These are phyloP conservation scores for Eruca vesicaria DNA, from an alignment of 441 rosid genomes.

Conservation along the genomic window DNA sequence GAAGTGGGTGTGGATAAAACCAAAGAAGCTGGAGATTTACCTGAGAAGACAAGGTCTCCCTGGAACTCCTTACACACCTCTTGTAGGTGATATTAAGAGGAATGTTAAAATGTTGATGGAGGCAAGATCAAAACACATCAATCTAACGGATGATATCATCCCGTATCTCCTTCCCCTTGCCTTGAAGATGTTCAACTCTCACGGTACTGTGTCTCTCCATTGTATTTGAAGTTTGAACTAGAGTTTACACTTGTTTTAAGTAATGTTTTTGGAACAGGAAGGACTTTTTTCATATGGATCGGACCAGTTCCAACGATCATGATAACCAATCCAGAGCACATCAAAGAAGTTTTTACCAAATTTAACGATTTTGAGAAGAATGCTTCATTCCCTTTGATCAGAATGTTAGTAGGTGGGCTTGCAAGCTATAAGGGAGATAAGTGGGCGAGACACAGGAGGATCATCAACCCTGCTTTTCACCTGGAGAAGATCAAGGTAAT, in stretches of 20 bases:
- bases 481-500: constrained; percentile 43
- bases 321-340: constrained; percentile 36
- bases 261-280: constrained; percentile 28
- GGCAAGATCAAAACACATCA: neutral
- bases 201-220: no score
- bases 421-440: neutral
- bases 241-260: no score
- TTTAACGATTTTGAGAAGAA: constrained; percentile 22
- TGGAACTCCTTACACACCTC: neutral
- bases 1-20: neutral
- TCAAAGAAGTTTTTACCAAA: constrained; percentile 38
- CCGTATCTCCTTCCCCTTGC: no score
- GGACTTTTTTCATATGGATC: constrained; percentile 35
- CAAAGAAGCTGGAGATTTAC: neutral
- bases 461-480: constrained; percentile 46
- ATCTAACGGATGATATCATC: no score
- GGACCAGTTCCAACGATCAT: constrained; percentile 38
- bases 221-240: no score
- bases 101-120: neutral
- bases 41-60: neutral
- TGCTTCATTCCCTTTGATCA: neutral
- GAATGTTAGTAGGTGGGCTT: constrained; percentile 13
- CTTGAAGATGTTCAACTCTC: neutral
- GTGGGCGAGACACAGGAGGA: constrained; percentile 23
- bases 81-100: neutral